Percentiles rank a stretch among this genome's conserved stretches.
Evolutionary conservation across 768 basidiomycete species (phyloP).

Genomic region (Albatrellus ellisii): DNA sequence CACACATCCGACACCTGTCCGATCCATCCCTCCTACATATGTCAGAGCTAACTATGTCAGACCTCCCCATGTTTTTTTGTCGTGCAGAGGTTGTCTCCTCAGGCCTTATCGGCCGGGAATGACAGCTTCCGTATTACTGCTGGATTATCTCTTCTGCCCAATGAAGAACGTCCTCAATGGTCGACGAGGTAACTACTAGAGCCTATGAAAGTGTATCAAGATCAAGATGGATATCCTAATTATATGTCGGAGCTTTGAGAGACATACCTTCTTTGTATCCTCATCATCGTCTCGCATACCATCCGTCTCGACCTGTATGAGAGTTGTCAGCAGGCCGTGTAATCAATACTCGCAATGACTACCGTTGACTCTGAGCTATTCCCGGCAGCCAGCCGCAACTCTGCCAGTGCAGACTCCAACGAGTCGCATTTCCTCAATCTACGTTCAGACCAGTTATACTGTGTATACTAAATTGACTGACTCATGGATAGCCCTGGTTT

Average conservation of each 20-base stretch:
- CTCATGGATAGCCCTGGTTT: constrained; percentile 58
- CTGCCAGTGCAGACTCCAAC: constrained; percentile 48
- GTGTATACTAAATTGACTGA: constrained; percentile 23
- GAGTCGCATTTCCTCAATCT: constrained; percentile 55
- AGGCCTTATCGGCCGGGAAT: too few species aligned
- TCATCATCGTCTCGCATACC: neutral
- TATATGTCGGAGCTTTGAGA: neutral
- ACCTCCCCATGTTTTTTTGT: too few species aligned
- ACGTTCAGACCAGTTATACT: neutral
- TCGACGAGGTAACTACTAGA: constrained; percentile 10
- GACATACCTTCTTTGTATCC: neutral
- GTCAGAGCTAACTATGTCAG: too few species aligned
- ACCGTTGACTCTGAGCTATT: constrained; percentile 5
- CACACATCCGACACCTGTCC: too few species aligned
- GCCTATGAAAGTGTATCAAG: neutral
- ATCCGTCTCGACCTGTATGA: neutral
- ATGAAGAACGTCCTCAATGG: constrained; percentile 33
- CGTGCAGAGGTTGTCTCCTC: too few species aligned
- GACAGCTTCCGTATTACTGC: too few species aligned
- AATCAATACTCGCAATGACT: constrained; percentile 9
- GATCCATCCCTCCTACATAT: too few species aligned
- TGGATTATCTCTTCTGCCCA: constrained; percentile 51
- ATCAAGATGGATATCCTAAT: neutral
- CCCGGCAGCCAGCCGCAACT: constrained; percentile 25
- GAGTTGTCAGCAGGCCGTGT: constrained; percentile 3